phyloP scores from a whole-genome alignment of 2,329 filamentous ascomycete genomes.

The Xylaria arbuscula region DNA sequence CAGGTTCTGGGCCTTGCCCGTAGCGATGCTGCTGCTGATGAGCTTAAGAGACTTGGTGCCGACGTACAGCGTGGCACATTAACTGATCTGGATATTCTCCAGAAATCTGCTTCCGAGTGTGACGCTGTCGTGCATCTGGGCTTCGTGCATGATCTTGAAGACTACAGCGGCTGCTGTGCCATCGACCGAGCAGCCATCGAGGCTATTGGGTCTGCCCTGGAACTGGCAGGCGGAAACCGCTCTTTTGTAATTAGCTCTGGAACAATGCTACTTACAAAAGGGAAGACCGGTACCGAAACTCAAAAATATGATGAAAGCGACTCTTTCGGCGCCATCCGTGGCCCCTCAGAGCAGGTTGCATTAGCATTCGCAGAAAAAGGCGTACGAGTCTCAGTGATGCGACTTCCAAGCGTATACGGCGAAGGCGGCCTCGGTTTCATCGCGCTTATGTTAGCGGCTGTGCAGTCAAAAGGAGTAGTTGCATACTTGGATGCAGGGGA shows the following conservation, averaged over 20 bases:
- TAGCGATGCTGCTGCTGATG: constrained; percentile 11
- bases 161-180: constrained; percentile 20
- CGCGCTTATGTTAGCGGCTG: constrained; percentile 19
- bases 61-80: constrained; percentile 25
- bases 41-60: constrained; percentile 15
- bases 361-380: constrained; percentile 23
- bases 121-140: constrained; percentile 27
- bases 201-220: constrained; percentile 28
- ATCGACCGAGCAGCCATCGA: constrained; percentile 29
- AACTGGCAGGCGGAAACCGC: constrained; percentile 11
- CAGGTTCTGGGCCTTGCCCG: constrained; percentile 27
- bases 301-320: constrained; percentile 17
- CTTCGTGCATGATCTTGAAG: constrained; percentile 25
- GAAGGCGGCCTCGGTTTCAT: constrained; percentile 24
- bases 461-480: constrained; percentile 4
- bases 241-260: constrained; percentile 30
- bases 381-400: constrained; percentile 30
- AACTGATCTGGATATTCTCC: constrained; percentile 20
- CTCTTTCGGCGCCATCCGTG: constrained; percentile 20
- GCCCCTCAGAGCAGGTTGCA: constrained; percentile 15
- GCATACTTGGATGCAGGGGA: constrained; percentile 17
- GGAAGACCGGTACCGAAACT: constrained; percentile 18
- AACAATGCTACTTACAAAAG: constrained; percentile 22
- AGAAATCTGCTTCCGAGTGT: constrained; percentile 20
- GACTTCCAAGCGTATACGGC: constrained; percentile 29